Evolutionary conservation across 768 basidiomycete species (phyloP), one percentile per base, ranked within the genome.

Genomic region (Tylopilus cervinicoccineus): DNA sequence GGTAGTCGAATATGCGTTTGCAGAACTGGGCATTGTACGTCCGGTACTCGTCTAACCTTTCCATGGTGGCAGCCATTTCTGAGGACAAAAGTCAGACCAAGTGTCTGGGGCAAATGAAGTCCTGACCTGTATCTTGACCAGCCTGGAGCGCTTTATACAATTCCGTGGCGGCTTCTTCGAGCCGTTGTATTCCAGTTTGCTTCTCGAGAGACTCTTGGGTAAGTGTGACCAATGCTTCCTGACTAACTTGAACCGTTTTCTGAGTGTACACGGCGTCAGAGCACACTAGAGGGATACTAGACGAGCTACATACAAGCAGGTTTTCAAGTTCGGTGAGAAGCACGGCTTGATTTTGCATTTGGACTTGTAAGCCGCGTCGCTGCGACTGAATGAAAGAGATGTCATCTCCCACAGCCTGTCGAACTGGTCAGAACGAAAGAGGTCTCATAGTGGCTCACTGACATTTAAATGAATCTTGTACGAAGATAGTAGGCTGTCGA

Each of bases 21-120:
- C 91, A 93, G 70, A 98, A 98, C 62, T 97, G 94, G 5, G 75
- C 66, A 53, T 95, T 95, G 62, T 93, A 81, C 2, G 88, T 92
- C 50, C 80, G 78, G 62, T 98, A 98, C 66, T 97, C 95, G 52
- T 85, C 81, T 52, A 96, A 71, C 23, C 93, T 76, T 68, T 93
- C 93, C 79, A 94, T 94, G 0, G 93, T 93, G 7, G 93, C 93
- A n/a, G 93, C 92, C 84, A 97, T 95, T 60, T 95, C 95, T 84
- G 38, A 48, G 33, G 31, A 42, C 10, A 14, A 11, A 36, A 24
- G 43, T 60, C 22, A 65, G 47, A 14, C 11, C 34, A 34, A 13
- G 39, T 19, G 11, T 26, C 20, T 23, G 5, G 41, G 36, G 29
- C 32, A 38, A 7, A 38, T 27, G 19, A 40, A 42, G 9, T 37